Conservation (phyloP, 2,329 filamentous ascomycete species). For the Beauveria brongniartii region DNA sequence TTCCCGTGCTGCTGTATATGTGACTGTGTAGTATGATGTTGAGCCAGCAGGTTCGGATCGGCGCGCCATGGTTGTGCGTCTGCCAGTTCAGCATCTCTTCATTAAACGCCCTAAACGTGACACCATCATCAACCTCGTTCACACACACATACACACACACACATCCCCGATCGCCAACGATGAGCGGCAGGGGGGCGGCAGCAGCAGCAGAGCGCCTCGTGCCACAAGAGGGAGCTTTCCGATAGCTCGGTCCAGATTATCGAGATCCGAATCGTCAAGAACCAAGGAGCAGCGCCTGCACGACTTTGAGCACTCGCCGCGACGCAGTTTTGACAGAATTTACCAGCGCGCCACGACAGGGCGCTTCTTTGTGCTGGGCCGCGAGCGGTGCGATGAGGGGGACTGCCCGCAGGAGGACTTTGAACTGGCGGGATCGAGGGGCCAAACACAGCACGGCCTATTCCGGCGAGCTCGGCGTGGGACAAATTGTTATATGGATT, state of each 20-base stretch:
- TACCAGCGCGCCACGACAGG: slow-evolving; percentile 33
- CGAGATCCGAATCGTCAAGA: background rate
- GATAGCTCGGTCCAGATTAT: background rate
- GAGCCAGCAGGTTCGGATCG: no score
- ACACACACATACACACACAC: background rate
- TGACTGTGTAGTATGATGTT: no score
- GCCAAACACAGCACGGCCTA: no score
- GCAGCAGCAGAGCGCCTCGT: background rate
- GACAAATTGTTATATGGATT: slow-evolving; percentile 34
- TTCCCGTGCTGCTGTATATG: no score
- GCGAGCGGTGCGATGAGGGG: slow-evolving; percentile 29
- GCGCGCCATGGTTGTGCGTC: no score
- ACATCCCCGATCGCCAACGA: no score
- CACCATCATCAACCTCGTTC: background rate
- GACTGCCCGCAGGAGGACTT: slow-evolving; percentile 37
- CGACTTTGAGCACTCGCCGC: slow-evolving; percentile 25
- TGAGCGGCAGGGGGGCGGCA: background rate
- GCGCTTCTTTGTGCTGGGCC: slow-evolving; percentile 38
- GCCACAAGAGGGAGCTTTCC: background rate
- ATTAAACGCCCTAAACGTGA: background rate
- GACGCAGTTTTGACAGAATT: slow-evolving; percentile 27
- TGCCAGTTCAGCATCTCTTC: background rate
- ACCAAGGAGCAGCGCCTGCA: slow-evolving; percentile 31
- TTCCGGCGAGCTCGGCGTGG: slow-evolving; percentile 34
- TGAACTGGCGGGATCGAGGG: slow-evolving; percentile 53